Evolutionary conservation across 2,329 filamentous ascomycete species (phyloP), one percentile per base, ranked within the genome.

Genomic region (Verticillium nonalfalfae): DNA sequence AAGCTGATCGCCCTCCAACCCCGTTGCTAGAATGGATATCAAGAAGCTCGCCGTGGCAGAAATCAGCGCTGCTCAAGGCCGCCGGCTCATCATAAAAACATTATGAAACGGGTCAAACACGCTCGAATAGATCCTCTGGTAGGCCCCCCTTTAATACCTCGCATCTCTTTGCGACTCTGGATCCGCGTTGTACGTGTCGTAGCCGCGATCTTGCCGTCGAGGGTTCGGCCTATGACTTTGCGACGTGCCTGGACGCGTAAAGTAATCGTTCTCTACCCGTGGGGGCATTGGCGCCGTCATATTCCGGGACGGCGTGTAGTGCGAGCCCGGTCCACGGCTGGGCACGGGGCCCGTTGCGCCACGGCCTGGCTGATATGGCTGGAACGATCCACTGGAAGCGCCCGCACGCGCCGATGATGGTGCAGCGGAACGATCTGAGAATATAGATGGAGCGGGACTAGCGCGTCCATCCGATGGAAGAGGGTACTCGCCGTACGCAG

Each of bases 201-300:
- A 59, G 57, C 39, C 45, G 57, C 52, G 18, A 10, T 70, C 69
- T 36, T 64, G 66, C n/a, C 65, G 66, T 45, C 69, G 66, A 33
- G 58, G 59, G 57, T 67, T 65, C 33, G 61, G 60, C 54, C 58
- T 38, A 60, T 60, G 63, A 56, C 67, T 69, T 15, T 70, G 63
- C 18, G 66, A 64, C 13, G 68, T 71, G 21, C 68, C 72, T 34
- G 69, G 65, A 34, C 71, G 69, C 26, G 69, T 61, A 35, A 65
- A 65, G 59, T 68, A 73, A 39, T 72, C 72, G 31, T 68, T 67
- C 50, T 70, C 68, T 55, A 72, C 68, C 21, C 45, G 45, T 34
- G 68, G 66, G 14, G 74, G 72, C 60, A 75, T 66, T 4, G 78
- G 77, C 4, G 75, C 77, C 26, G 79, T 81, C 74, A 81, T 75